These are phyloP conservation scores for Apiospora sp. DNA, from an alignment of 2,329 filamentous ascomycete genomes.

Conservation along the genomic window DNA sequence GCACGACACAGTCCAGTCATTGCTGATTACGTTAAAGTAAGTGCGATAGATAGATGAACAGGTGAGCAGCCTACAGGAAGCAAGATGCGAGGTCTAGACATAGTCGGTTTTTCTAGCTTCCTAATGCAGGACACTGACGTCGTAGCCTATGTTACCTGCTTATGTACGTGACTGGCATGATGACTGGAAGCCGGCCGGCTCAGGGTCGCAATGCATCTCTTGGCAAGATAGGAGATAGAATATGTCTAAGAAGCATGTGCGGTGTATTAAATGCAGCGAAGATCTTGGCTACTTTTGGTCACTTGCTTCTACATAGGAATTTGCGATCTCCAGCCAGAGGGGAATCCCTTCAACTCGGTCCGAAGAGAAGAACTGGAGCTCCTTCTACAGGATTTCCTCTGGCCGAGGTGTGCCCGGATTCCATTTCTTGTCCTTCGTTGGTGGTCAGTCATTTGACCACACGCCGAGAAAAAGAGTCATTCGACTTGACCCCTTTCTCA, in stretches of 20 bases:
- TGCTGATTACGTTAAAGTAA: background rate
- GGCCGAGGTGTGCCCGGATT: background rate
- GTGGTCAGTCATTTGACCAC: background rate
- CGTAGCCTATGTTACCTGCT: background rate
- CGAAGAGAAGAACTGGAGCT: background rate
- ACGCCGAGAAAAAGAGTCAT: background rate
- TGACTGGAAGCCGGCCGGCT: background rate
- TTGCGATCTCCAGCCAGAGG: background rate
- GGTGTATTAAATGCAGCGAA: background rate
- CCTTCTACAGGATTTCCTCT: background rate
- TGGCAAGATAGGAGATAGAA: constrained; percentile 18
- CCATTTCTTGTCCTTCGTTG: background rate
- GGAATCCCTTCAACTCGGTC: constrained; percentile 8
- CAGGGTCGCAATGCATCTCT: constrained; percentile 3
- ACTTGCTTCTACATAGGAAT: background rate
- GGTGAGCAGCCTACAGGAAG: background rate
- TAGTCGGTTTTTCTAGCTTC: background rate
- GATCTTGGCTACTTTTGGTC: background rate
- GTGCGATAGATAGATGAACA: background rate
- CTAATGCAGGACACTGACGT: constrained; percentile 15
- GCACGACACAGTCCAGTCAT: background rate
- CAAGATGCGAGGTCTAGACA: background rate
- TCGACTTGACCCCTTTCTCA: background rate
- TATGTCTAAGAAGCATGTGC: background rate
- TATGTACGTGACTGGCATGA: background rate